Evolutionary conservation across 495 filamentous ascomycete species (phyloP), one percentile per base, ranked within the genome.

Genomic region (Hypomontagnella monticulosa): DNA sequence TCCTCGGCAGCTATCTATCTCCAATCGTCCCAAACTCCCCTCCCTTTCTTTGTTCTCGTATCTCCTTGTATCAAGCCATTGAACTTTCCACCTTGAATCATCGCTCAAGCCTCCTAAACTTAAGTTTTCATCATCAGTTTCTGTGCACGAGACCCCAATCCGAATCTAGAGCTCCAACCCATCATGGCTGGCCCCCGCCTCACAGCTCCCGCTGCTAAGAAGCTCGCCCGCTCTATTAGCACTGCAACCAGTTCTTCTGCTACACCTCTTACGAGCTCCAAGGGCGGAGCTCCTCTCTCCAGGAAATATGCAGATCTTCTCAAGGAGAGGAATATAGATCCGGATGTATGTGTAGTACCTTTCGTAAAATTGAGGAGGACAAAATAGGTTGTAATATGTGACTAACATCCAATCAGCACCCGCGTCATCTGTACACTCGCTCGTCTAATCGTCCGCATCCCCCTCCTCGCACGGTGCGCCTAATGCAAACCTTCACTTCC

Each of bases 401-500:
- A 71, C 72, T 66, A 62, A 73, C 57, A 63, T 8, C 34, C 46
- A 53, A 41, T 46, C 61, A 70, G 70, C 71, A 76, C 14, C 11
- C 64, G 33, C 69, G 70, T 50, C 60, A 71, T 40, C 57, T 76
- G 18, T 74, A 70, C 51, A 75, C 73, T 5, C 75, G 73, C 19
- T 64, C 63, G 1, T 62, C 69, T 3, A 75, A 75, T 36, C 74
- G 67, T 12, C 72, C 67, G 37, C 69, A 75, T 6, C 73, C 75
- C 7, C 69, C 66, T 37, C 70, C 67, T 42, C 73, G 71, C 61
- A 75, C 59, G 3, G 57, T 79, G 65, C 80, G 77, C 57, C 66
- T 83, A 56, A 83, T 83, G 80, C 80, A 83, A 65, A 80, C 77
- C 67, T 83, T 83, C 69, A 74, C 68, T 63, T 77, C 76, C 38